A percentile compares a stretch with the other conserved stretches of the same genome.
These are phyloP conservation scores for Nicotiana otophora DNA, from an alignment of 257 asterid genomes.

Conservation along the genomic window DNA sequence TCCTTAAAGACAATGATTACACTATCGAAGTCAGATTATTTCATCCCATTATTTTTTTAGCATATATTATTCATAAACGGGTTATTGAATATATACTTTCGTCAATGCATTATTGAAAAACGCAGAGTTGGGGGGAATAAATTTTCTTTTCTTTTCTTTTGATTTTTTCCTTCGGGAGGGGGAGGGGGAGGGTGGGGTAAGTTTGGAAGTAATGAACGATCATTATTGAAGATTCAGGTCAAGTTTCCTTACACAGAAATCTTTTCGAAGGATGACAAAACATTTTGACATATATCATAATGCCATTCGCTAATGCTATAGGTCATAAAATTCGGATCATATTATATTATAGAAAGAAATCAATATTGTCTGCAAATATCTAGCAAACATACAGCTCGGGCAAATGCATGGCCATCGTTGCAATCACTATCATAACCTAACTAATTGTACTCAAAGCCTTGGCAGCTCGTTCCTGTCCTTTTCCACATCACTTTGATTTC, in stretches of 20 bases:
- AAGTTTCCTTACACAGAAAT: too few relatives aligned
- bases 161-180: neutral
- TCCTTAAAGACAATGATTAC: too few relatives aligned
- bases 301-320: too few relatives aligned
- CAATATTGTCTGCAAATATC: slow-evolving; percentile 7
- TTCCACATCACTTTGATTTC: slow-evolving; percentile 17
- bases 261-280: neutral
- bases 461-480: slow-evolving; percentile 27
- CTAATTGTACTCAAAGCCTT: neutral
- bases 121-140: neutral
- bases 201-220: neutral
- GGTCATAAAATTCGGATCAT: too few relatives aligned
- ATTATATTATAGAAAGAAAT: neutral
- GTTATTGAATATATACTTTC: too few relatives aligned
- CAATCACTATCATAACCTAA: slow-evolving; percentile 17
- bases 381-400: neutral
- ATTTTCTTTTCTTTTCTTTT: neutral
- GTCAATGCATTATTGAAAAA: neutral
- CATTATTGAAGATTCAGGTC: neutral
- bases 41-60: too few relatives aligned
- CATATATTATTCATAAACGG: too few relatives aligned
- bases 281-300: neutral
- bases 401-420: slow-evolving; percentile 29
- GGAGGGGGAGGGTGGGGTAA: too few relatives aligned
- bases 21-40: too few relatives aligned